Evolutionary conservation across 352 stramenopile genomes (phyloP).

Genomic region (Thalassiosira hispida): DNA sequence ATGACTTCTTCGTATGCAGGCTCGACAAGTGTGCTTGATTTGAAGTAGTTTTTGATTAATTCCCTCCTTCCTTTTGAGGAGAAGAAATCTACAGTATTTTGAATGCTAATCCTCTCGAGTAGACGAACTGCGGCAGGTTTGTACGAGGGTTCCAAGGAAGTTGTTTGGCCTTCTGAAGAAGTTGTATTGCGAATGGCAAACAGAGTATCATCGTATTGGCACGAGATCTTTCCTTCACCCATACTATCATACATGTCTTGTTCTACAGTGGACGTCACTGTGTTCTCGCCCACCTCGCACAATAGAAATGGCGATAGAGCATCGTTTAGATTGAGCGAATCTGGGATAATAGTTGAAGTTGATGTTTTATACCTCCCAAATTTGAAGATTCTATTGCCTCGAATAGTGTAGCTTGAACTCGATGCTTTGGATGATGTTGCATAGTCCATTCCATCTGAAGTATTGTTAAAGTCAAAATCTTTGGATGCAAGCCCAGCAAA

Average conservation of each 20-base stretch:
- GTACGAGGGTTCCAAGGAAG: conserved; percentile 11
- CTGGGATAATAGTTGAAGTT: conserved; percentile 31
- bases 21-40: conserved; percentile 77
- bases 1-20: conserved; percentile 79
- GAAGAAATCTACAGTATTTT: conserved; percentile 80
- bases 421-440: background rate
- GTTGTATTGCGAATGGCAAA: background rate
- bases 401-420: background rate
- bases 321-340: conserved; percentile 50
- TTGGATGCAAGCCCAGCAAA: conserved; percentile 11
- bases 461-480: conserved; percentile 9
- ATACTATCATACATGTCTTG: conserved; percentile 53
- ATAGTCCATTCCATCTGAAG: background rate
- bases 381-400: conserved; percentile 66
- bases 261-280: conserved; percentile 29
- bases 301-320: conserved; percentile 70
- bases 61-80: conserved; percentile 53
- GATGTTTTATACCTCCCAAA: conserved; percentile 63
- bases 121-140: conserved; percentile 51
- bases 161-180: background rate
- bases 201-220: conserved; percentile 66
- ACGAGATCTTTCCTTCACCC: conserved; percentile 43
- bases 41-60: conserved; percentile 66
- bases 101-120: conserved; percentile 70
- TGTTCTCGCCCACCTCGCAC: conserved; percentile 51